These are phyloP conservation scores for Xylaria sp. DNA, from an alignment of 2,329 filamentous ascomycete species.

Conservation along the genomic window DNA sequence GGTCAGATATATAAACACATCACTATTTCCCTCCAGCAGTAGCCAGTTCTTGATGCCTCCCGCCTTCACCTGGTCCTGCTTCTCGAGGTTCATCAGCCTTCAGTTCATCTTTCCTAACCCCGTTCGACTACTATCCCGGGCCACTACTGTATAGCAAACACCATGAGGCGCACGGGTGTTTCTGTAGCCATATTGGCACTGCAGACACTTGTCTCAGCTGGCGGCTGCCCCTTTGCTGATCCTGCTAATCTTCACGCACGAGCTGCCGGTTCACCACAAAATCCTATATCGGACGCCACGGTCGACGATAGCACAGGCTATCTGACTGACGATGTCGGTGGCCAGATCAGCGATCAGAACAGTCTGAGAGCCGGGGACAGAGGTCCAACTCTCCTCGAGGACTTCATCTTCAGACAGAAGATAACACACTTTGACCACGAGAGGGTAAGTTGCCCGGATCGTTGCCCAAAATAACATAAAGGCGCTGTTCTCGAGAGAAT, in stretches of 20 bases:
- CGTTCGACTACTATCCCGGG: not conserved
- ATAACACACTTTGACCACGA: slow-evolving; percentile 70
- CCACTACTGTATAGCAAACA: slow-evolving; percentile 10
- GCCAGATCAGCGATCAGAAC: slow-evolving; percentile 73
- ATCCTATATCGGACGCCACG: slow-evolving; percentile 52
- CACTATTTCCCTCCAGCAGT: slow-evolving; percentile 1
- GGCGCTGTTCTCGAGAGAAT: not conserved
- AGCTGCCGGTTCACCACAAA: slow-evolving; percentile 37
- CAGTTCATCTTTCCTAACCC: not conserved
- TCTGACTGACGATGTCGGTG: slow-evolving; percentile 74
- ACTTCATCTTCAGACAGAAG: slow-evolving; percentile 72
- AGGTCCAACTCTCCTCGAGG: slow-evolving; percentile 69
- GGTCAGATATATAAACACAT: slow-evolving; percentile 24
- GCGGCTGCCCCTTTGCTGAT: slow-evolving; percentile 50
- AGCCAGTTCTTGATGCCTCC: not conserved
- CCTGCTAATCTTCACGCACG: slow-evolving; percentile 46
- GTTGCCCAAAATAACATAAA: not conserved
- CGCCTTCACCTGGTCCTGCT: slow-evolving; percentile 10
- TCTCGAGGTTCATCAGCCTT: slow-evolving; percentile 6
- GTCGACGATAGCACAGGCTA: slow-evolving; percentile 65
- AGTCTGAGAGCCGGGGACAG: slow-evolving; percentile 74
- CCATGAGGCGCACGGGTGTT: slow-evolving; percentile 43
- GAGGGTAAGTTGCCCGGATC: slow-evolving; percentile 55
- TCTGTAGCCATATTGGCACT: slow-evolving; percentile 45
- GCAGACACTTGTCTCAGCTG: slow-evolving; percentile 44